Evolutionary conservation across 2,329 filamentous ascomycete species (phyloP).

Genomic region (Beauveria sp.): DNA sequence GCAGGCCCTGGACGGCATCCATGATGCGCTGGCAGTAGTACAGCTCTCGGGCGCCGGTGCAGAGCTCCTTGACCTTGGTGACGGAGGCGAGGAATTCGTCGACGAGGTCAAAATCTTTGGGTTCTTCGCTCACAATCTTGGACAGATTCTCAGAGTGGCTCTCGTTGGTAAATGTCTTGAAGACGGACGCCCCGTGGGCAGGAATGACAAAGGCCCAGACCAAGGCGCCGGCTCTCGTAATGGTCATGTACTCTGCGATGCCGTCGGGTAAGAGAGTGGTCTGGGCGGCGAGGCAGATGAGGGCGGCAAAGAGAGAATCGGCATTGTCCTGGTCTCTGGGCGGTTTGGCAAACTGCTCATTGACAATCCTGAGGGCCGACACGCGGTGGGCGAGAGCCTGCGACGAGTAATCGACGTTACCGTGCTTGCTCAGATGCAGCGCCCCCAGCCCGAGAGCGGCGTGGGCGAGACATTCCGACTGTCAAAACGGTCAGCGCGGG

Average conservation of each 20-base stretch:
- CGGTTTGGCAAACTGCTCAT: constrained; percentile 22
- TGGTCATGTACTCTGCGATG: constrained; percentile 31
- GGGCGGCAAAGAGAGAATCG: constrained; percentile 28
- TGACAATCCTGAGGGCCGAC: constrained; percentile 26
- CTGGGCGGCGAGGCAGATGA: constrained; percentile 29
- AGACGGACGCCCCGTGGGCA: constrained; percentile 16
- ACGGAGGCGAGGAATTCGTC: constrained; percentile 17
- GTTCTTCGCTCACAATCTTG: constrained; percentile 18
- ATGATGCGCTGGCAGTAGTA: constrained; percentile 15
- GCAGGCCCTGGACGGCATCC: constrained; percentile 12
- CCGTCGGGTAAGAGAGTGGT: constrained; percentile 28
- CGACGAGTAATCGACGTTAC: constrained; percentile 19
- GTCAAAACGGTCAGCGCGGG: not conserved
- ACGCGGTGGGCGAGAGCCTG: constrained; percentile 29
- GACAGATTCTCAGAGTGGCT: constrained; percentile 21
- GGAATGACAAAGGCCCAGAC: constrained; percentile 19
- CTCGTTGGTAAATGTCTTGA: constrained; percentile 18
- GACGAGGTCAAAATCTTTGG: constrained; percentile 15
- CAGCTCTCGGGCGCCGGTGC: constrained; percentile 15
- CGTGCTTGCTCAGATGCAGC: constrained; percentile 27
- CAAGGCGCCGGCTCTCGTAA: constrained; percentile 24
- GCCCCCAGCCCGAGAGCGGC: constrained; percentile 31
- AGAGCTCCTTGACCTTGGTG: constrained; percentile 14
- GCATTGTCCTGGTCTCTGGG: constrained; percentile 22
- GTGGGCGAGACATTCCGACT: constrained; percentile 32